A percentile compares a stretch with the other conserved stretches of the same genome.
These are phyloP conservation scores for Ramularia endophylla DNA, from an alignment of 2,329 filamentous ascomycete genomes.

Conservation along the genomic window DNA sequence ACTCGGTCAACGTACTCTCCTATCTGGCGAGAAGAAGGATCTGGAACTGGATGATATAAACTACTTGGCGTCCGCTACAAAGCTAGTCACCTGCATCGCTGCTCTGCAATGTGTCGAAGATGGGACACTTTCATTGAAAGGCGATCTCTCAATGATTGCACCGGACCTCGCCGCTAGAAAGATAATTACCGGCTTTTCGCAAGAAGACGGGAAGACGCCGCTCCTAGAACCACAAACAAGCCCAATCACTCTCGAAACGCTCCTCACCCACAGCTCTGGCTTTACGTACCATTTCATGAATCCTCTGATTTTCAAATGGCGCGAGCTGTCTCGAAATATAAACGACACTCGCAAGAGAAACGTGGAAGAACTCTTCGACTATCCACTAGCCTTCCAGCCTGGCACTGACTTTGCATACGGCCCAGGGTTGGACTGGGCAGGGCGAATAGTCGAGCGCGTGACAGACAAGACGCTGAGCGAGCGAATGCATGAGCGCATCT, in stretches of 20 bases:
- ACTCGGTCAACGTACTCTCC: not conserved
- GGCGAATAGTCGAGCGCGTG: conserved; percentile 44
- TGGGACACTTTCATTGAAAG: conserved; percentile 41
- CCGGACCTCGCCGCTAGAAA: conserved; percentile 45
- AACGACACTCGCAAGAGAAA: conserved; percentile 2
- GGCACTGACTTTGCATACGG: conserved; percentile 48
- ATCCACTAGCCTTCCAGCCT: conserved; percentile 48
- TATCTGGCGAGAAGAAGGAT: conserved; percentile 1
- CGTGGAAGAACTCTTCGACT: conserved; percentile 10
- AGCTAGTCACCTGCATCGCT: conserved; percentile 47
- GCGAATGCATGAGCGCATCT: conserved; percentile 42
- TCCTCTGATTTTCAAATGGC: not conserved
- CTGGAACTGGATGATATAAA: too few species aligned
- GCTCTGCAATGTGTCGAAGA: conserved; percentile 50
- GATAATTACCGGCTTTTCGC: conserved; percentile 43
- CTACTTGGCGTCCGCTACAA: conserved; percentile 31
- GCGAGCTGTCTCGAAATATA: not conserved
- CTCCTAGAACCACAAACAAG: conserved; percentile 26
- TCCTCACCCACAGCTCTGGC: conserved; percentile 48
- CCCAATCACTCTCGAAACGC: conserved; percentile 42
- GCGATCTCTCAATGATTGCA: conserved; percentile 39
- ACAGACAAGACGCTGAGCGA: conserved; percentile 39
- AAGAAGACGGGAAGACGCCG: conserved; percentile 27
- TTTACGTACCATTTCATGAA: conserved; percentile 40
- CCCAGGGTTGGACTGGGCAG: conserved; percentile 46